Evolutionary conservation across 2,329 filamentous ascomycete species (phyloP).

Genomic region (Phaeomoniella chlamydospora): DNA sequence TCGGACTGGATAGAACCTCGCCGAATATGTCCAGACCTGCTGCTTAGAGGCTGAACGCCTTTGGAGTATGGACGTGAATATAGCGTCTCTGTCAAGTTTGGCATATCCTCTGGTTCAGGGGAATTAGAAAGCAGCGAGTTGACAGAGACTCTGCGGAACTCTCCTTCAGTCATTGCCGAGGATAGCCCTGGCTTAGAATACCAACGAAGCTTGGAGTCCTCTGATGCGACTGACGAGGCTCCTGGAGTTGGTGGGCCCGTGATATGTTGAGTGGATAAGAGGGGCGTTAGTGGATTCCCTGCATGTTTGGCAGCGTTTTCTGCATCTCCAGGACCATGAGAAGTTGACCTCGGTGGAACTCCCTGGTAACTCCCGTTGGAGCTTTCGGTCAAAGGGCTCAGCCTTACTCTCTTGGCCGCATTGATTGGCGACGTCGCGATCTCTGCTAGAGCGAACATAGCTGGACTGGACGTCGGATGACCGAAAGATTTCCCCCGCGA

Average conservation of each 20-base stretch:
- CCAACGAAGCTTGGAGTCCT: slow-evolving; percentile 1
- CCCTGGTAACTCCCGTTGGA: slow-evolving; percentile 4
- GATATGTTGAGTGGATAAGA: slow-evolving; percentile 11
- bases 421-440: background rate
- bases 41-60: slow-evolving; percentile 12
- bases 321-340: slow-evolving; percentile 8
- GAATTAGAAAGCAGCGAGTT: slow-evolving; percentile 47
- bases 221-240: slow-evolving; percentile 19
- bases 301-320: slow-evolving; percentile 9
- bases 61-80: slow-evolving; percentile 13
- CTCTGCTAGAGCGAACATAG: background rate
- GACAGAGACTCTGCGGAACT: slow-evolving; percentile 45
- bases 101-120: slow-evolving; percentile 16
- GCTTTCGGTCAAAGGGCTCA: slow-evolving; percentile 10
- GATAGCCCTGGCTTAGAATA: background rate
- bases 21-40: slow-evolving; percentile 5
- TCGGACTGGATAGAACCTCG: slow-evolving; percentile 12
- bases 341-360: slow-evolving; percentile 6
- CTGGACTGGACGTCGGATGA: background rate
- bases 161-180: slow-evolving; percentile 7
- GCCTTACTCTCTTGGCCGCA: slow-evolving; percentile 9
- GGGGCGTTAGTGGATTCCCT: slow-evolving; percentile 9
- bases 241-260: slow-evolving; percentile 26
- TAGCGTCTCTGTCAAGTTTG: slow-evolving; percentile 5
- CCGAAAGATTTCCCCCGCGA: too few species aligned